These are phyloP conservation scores for Hylodesmum podocarpum DNA, from an alignment of 306 rosid genomes.

Conservation along the genomic window DNA sequence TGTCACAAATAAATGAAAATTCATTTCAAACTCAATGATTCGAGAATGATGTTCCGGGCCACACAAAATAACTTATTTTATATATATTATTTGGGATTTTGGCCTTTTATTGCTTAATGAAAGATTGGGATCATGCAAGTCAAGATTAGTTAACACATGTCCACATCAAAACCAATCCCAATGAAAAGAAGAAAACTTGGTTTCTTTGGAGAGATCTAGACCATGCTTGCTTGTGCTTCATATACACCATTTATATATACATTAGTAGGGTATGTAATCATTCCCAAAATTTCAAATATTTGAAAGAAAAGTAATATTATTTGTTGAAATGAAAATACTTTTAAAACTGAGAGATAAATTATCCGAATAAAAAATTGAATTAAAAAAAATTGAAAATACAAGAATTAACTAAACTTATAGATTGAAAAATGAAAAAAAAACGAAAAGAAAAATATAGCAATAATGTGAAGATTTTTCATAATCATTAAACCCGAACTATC, in stretches of 20 bases:
- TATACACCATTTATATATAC: not conserved
- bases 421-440: too few relatives aligned
- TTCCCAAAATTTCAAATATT: not conserved
- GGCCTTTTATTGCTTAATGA: constrained; percentile 13
- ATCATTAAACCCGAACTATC: too few relatives aligned
- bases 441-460: too few relatives aligned
- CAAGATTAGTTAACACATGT: constrained; percentile 20
- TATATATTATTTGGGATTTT: not conserved
- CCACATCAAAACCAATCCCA: constrained; percentile 21
- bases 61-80: not conserved
- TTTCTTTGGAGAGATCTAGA: constrained; percentile 25
- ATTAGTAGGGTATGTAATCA: not conserved
- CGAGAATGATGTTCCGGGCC: constrained; percentile 16
- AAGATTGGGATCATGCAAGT: constrained; percentile 20
- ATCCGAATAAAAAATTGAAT: not conserved
- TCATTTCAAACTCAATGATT: constrained; percentile 37
- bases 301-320: too few relatives aligned
- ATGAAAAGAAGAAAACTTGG: not conserved
- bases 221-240: constrained; percentile 14
- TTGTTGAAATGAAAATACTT: too few relatives aligned
- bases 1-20: not conserved
- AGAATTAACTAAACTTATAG: too few relatives aligned
- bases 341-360: too few relatives aligned
- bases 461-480: too few relatives aligned
- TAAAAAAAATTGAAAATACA: too few relatives aligned